A percentile compares a stretch with the other conserved stretches of the same genome.
phyloP scores from a whole-genome alignment of 805 yeast genomes.

The Priceomyces castillae region DNA sequence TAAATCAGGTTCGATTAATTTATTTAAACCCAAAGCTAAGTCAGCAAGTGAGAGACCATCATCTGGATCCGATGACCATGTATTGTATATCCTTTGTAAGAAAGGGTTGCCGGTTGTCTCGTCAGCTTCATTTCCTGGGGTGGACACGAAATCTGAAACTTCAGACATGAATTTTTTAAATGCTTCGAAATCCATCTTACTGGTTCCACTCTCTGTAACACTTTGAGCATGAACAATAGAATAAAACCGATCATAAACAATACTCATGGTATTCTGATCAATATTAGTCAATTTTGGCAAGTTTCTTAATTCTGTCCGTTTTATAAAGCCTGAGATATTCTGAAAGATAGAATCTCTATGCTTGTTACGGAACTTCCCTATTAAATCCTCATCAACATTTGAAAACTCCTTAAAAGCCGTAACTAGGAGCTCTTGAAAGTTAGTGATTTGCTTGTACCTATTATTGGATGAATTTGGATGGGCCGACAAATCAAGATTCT shows the following conservation, averaged over 20 bases:
- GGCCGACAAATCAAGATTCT: conserved; percentile 72
- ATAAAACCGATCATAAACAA: conserved; percentile 82
- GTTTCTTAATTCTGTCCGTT: conserved; percentile 86
- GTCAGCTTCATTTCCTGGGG: conserved; percentile 11
- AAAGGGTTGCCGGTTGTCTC: conserved; percentile 14
- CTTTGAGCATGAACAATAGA: conserved; percentile 68
- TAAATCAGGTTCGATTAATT: conserved; percentile 65
- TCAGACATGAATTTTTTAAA: conserved; percentile 75
- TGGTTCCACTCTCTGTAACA: conserved; percentile 48
- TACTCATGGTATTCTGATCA: conserved; percentile 54
- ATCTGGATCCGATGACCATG: conserved; percentile 63
- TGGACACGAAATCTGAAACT: conserved; percentile 69
- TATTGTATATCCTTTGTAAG: conserved; percentile 58
- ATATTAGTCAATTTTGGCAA: conserved; percentile 71
- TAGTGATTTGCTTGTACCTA: conserved; percentile 65
- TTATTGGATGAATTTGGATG: conserved; percentile 68
- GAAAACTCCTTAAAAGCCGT: conserved; percentile 91
- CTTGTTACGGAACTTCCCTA: conserved; percentile 64
- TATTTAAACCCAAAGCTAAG: conserved; percentile 70
- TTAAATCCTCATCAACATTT: conserved; percentile 70
- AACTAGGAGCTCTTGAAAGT: conserved; percentile 85
- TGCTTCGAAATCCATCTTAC: conserved; percentile 71
- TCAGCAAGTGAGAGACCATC: conserved; percentile 66
- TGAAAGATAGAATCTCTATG: conserved; percentile 75
- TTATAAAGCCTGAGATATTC: conserved; percentile 87